These are phyloP conservation scores for Trametes villosa DNA, from an alignment of 768 basidiomycete genomes.

Conservation along the genomic window DNA sequence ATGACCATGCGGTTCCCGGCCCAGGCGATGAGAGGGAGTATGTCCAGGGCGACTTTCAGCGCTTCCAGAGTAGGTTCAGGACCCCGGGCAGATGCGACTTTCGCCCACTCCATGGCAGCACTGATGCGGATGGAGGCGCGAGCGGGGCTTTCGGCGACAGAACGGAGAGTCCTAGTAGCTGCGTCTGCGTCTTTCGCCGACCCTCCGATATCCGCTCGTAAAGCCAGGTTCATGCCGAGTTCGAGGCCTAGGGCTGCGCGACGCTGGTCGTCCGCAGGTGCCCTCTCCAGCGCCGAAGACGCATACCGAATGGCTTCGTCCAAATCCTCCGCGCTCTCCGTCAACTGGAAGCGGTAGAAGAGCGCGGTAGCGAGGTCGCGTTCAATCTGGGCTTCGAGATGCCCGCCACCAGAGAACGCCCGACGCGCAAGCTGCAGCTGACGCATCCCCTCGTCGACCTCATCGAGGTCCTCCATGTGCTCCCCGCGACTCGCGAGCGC, in stretches of 20 bases:
- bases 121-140: not conserved
- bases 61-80: not conserved
- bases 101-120: conserved; percentile 6
- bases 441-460: not conserved
- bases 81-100: not conserved
- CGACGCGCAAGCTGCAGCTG: not conserved
- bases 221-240: not conserved
- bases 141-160: not conserved
- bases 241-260: not conserved
- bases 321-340: not conserved
- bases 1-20: conserved; percentile 8
- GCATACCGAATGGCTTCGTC: conserved; percentile 4
- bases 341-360: conserved; percentile 1
- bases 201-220: not conserved
- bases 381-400: conserved; percentile 4
- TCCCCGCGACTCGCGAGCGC: not conserved
- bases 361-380: conserved; percentile 3
- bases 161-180: not conserved
- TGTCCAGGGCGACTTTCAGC: conserved; percentile 3
- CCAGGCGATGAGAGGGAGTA: not conserved
- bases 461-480: not conserved
- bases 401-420: not conserved
- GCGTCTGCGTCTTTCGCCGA: not conserved
- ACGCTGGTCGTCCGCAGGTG: not conserved
- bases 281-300: not conserved